These are phyloP conservation scores for Aeminium ludgeri DNA, from an alignment of 495 filamentous ascomycete species.

Conservation along the genomic window DNA sequence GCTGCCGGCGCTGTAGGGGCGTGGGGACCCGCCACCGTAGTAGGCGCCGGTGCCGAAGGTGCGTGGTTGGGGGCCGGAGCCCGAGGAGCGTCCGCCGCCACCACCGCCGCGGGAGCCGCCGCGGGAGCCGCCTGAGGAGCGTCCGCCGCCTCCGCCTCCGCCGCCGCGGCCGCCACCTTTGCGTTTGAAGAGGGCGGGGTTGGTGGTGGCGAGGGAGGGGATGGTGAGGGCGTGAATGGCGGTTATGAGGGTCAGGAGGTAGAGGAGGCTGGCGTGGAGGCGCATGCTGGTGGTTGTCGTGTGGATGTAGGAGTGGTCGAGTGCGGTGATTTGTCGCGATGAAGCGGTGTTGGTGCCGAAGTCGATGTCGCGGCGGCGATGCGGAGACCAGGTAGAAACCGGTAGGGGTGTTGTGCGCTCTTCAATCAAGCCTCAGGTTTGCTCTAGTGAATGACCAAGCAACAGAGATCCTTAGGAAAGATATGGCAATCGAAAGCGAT, in stretches of 20 bases:
- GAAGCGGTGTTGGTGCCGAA: no score
- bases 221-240: constrained; percentile 13
- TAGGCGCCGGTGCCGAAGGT: constrained; percentile 49
- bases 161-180: constrained; percentile 18
- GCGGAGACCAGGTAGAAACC: no score
- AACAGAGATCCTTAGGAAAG: no score
- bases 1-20: constrained; percentile 49
- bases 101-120: constrained; percentile 13
- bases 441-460: no score
- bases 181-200: constrained; percentile 15
- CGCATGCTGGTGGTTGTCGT: constrained; percentile 6
- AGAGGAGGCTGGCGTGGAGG: constrained; percentile 4
- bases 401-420: no score
- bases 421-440: no score
- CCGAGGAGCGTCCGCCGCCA: constrained; percentile 20
- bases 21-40: constrained; percentile 60
- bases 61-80: constrained; percentile 41
- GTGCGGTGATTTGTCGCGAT: no score
- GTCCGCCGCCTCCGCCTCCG: constrained; percentile 20
- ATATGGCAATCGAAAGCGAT: no score
- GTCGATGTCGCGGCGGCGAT: no score
- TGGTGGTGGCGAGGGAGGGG: not conserved
- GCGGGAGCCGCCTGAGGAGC: constrained; percentile 15
- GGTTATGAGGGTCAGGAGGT: constrained; percentile 7
- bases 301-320: no score